Percentiles rank a stretch among this genome's conserved stretches.
These are phyloP conservation scores for Microbotryum violaceum DNA, from an alignment of 1,284 basidiomycete species.

Conservation along the genomic window DNA sequence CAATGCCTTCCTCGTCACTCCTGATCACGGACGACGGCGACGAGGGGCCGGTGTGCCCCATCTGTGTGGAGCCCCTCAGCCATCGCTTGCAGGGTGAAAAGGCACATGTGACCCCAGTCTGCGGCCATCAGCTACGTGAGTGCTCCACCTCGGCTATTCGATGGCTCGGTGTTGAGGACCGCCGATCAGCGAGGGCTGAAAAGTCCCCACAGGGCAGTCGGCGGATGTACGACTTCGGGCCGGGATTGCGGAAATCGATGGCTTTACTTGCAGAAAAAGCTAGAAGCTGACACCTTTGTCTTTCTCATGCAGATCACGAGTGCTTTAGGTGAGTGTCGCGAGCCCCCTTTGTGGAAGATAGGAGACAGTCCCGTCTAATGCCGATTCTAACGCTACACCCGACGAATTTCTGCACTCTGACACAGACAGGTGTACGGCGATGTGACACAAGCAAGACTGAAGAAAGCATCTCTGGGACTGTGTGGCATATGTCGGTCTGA, in stretches of 20 bases:
- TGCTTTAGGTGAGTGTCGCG: conserved; percentile 21
- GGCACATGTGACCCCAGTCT: conserved; percentile 90
- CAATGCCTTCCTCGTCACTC: too few relatives aligned
- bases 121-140: conserved; percentile 81
- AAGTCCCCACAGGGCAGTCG: too few relatives aligned
- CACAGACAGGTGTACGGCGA: conserved; percentile 86
- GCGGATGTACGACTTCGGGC: neutral
- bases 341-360: too few relatives aligned
- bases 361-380: neutral
- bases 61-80: conserved; percentile 80
- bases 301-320: conserved; percentile 15
- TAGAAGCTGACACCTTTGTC: neutral
- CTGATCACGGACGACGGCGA: conserved; percentile 47
- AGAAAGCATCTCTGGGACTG: conserved; percentile 67
- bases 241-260: neutral
- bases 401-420: conserved; percentile 54
- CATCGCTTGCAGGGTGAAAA: conserved; percentile 79
- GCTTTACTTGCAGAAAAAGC: too few relatives aligned
- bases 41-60: conserved; percentile 77
- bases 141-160: conserved; percentile 2
- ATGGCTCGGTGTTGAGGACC: neutral
- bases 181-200: too few relatives aligned
- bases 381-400: neutral
- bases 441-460: conserved; percentile 50
- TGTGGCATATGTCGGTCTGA: conserved; percentile 92